Percentiles rank a stretch among this genome's conserved stretches.
These are phyloP conservation scores for Dryadomyces quercus-mongolicae DNA, from an alignment of 2,329 filamentous ascomycete species.

Conservation along the genomic window DNA sequence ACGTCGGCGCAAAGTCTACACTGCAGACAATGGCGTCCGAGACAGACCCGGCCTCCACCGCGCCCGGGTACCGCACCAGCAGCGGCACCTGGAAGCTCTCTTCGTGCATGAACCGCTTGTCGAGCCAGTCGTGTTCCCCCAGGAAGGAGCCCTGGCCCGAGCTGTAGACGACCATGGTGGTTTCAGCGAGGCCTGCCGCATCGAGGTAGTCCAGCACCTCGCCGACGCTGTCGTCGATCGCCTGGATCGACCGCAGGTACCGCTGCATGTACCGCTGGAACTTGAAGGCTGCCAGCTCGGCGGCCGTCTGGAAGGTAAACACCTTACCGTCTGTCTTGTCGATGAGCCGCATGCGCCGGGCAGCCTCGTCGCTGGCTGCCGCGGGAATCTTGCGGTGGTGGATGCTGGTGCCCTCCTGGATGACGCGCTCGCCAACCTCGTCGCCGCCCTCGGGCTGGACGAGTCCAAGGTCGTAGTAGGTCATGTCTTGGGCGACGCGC, in stretches of 20 bases:
- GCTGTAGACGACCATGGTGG: slow-evolving; percentile 39
- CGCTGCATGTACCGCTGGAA: slow-evolving; percentile 45
- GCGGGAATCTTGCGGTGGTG: slow-evolving; percentile 27
- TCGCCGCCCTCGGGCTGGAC: slow-evolving; percentile 36
- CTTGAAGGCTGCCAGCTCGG: slow-evolving; percentile 38
- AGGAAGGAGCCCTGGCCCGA: slow-evolving; percentile 45
- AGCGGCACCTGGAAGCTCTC: slow-evolving; percentile 46
- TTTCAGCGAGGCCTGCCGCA: slow-evolving; percentile 18
- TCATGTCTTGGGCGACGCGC: slow-evolving; percentile 37
- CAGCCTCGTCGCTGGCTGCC: slow-evolving; percentile 18
- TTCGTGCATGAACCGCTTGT: slow-evolving; percentile 47
- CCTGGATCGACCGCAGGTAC: slow-evolving; percentile 39
- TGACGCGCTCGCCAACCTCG: slow-evolving; percentile 22
- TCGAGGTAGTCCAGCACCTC: slow-evolving; percentile 34
- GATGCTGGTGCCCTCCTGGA: not conserved
- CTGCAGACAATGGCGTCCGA: slow-evolving; percentile 28
- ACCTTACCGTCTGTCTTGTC: slow-evolving; percentile 32
- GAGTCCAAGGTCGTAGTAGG: slow-evolving; percentile 37
- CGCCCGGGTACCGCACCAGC: slow-evolving; percentile 30
- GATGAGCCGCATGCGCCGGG: slow-evolving; percentile 21
- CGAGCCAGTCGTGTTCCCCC: slow-evolving; percentile 45
- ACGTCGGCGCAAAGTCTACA: slow-evolving; percentile 41
- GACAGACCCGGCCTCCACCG: slow-evolving; percentile 25
- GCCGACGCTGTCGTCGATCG: slow-evolving; percentile 39
- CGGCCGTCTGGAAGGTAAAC: slow-evolving; percentile 29